Evolutionary conservation across 2,329 filamentous ascomycete genomes (phyloP).

Genomic region (Apiospora sp.): DNA sequence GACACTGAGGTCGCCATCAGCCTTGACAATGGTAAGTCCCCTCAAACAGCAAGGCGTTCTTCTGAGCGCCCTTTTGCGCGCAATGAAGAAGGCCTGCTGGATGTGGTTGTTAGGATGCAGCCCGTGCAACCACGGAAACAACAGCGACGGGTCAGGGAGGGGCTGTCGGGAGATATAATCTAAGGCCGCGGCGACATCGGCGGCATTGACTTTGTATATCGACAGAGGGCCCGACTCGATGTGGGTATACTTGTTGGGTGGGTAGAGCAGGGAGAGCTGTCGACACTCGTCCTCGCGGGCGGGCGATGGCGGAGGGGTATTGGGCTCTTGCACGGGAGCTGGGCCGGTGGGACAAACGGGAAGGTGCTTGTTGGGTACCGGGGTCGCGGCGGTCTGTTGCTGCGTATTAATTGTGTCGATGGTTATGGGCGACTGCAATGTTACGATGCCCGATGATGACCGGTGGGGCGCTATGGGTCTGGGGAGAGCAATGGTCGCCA

Average conservation of each 20-base stretch:
- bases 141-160: constrained; percentile 81
- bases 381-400: constrained; percentile 41
- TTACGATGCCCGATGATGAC: constrained; percentile 51
- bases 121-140: constrained; percentile 97
- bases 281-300: constrained; percentile 61
- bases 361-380: constrained; percentile 88
- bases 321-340: constrained; percentile 60
- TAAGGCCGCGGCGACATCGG: constrained; percentile 74
- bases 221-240: constrained; percentile 61
- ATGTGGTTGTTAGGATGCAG: constrained; percentile 88
- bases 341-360: constrained; percentile 89
- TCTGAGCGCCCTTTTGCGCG: constrained; percentile 74
- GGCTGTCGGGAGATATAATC: constrained; percentile 81
- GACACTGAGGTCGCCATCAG: constrained; percentile 77
- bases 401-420: constrained; percentile 48
- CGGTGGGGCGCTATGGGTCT: constrained; percentile 56
- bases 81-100: constrained; percentile 88
- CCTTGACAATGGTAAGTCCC: constrained; percentile 86
- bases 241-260: constrained; percentile 69
- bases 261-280: constrained; percentile 76
- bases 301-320: constrained; percentile 73
- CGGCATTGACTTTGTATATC: constrained; percentile 77
- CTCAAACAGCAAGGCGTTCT: constrained; percentile 80
- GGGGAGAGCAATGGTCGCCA: constrained; percentile 64
- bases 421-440: constrained; percentile 50